These are phyloP conservation scores for Suillus luteus DNA, from an alignment of 768 basidiomycete species.

Conservation along the genomic window DNA sequence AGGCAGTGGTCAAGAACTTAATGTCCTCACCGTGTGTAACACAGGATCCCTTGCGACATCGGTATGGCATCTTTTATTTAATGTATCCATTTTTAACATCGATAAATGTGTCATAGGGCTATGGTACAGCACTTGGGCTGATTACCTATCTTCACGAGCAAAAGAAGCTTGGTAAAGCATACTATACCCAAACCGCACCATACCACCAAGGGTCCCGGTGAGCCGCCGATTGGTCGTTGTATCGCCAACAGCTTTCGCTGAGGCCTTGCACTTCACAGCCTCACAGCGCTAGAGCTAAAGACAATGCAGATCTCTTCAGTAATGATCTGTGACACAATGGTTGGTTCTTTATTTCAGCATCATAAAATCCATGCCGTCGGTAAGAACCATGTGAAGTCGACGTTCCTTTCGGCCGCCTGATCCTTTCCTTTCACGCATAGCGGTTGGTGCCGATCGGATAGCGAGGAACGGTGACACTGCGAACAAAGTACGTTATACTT, in stretches of 20 bases:
- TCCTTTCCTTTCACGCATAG: slow-evolving; percentile 36
- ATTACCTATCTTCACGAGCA: slow-evolving; percentile 88
- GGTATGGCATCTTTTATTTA: slow-evolving; percentile 43
- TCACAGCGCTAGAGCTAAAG: slow-evolving; percentile 89
- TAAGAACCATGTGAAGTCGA: slow-evolving; percentile 33
- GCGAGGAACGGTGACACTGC: slow-evolving; percentile 95
- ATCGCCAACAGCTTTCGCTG: background rate
- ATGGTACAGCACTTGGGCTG: slow-evolving; percentile 92
- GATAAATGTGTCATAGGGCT: slow-evolving; percentile 57
- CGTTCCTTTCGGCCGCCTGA: background rate
- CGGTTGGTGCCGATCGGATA: slow-evolving; percentile 86
- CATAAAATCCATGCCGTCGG: slow-evolving; percentile 81
- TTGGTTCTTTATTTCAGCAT: slow-evolving; percentile 92
- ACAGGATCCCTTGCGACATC: slow-evolving; percentile 97
- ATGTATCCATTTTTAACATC: slow-evolving; percentile 1
- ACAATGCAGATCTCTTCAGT: slow-evolving; percentile 81
- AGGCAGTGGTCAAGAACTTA: slow-evolving; percentile 52
- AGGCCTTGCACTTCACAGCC: slow-evolving; percentile 40
- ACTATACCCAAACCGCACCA: slow-evolving; percentile 92
- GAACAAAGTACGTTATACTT: slow-evolving; percentile 67
- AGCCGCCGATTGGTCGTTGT: slow-evolving; percentile 8
- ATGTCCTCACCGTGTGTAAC: slow-evolving; percentile 93
- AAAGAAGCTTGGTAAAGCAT: slow-evolving; percentile 76
- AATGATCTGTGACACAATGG: slow-evolving; percentile 98
- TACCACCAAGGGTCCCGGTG: slow-evolving; percentile 92